A percentile compares a stretch with the other conserved stretches of the same genome.
Conservation (phyloP, 1,284 basidiomycete species). For the Wallemia ichthyophaga region DNA sequence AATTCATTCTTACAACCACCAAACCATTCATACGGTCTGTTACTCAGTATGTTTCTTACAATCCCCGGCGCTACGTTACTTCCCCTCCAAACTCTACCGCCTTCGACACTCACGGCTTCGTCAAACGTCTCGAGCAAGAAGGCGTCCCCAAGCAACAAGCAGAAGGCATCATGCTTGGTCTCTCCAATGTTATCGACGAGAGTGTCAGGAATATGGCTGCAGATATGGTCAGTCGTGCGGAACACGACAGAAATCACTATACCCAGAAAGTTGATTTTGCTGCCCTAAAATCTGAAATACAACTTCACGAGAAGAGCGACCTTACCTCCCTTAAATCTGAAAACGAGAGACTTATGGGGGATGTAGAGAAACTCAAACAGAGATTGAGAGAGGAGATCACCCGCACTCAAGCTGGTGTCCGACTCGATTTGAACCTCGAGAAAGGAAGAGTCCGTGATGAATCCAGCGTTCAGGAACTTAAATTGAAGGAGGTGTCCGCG, state of each 20-base stretch:
- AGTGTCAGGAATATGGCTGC: conserved; percentile 73
- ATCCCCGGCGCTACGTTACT: conserved; percentile 1
- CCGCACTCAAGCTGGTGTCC: conserved; percentile 71
- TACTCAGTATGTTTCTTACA: too few species aligned
- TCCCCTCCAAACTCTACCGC: conserved; percentile 25
- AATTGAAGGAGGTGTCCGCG: conserved; percentile 95
- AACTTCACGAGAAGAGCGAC: conserved; percentile 92
- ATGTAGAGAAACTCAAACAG: conserved; percentile 90
- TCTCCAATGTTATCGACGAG: conserved; percentile 85
- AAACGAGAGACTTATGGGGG: conserved; percentile 65
- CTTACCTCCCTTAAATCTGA: conserved; percentile 81
- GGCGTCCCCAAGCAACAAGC: conserved; percentile 64
- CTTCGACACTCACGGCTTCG: conserved; percentile 82
- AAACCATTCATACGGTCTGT: too few species aligned
- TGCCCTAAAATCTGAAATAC: conserved; percentile 80
- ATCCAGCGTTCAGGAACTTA: conserved; percentile 65
- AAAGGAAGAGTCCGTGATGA: conserved; percentile 87
- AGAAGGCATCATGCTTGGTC: conserved; percentile 75
- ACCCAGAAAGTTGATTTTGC: conserved; percentile 71
- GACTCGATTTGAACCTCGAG: conserved; percentile 83
- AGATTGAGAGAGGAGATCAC: conserved; percentile 70
- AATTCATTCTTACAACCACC: too few species aligned
- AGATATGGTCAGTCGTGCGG: conserved; percentile 72
- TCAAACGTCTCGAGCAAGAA: conserved; percentile 56
- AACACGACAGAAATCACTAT: conserved; percentile 32